These are phyloP conservation scores for Mucor racemosus DNA, from an alignment of 371 early-diverging fungal genomes.

Conservation along the genomic window DNA sequence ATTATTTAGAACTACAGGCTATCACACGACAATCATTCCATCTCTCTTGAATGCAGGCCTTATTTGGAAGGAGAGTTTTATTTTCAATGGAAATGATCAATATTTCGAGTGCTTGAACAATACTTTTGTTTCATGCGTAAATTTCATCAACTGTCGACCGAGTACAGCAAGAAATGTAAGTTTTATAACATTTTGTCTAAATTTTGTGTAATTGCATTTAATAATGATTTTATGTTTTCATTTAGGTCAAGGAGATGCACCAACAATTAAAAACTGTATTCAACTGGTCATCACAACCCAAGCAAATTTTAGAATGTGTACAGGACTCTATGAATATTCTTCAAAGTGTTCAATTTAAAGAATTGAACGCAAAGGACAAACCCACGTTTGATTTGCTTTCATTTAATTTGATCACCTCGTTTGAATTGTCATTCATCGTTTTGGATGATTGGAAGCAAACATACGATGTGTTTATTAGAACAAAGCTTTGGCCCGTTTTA, in stretches of 20 bases:
- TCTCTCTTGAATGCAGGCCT: not conserved
- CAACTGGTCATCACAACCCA: not conserved
- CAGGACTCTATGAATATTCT: not conserved
- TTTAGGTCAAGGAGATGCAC: not conserved
- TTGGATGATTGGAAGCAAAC: conserved; percentile 4
- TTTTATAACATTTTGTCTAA: no score
- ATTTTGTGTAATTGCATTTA: not conserved
- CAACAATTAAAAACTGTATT: not conserved
- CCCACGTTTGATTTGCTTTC: not conserved
- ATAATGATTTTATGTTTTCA: not conserved
- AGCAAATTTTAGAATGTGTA: not conserved
- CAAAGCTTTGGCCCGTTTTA: not conserved
- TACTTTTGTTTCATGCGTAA: not conserved
- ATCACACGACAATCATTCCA: not conserved
- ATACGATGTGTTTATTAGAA: conserved; percentile 2
- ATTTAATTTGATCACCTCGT: not conserved
- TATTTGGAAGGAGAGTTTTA: not conserved
- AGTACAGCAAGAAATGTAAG: conserved; percentile 1
- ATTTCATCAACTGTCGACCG: not conserved
- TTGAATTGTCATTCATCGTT: not conserved
- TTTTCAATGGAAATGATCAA: not conserved
- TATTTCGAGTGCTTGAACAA: not conserved
- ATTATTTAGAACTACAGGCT: not conserved
- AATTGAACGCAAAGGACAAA: not conserved
- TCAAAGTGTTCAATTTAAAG: not conserved